These are phyloP conservation scores for Zoysia pacifica DNA, from an alignment of 176 grass and related monocot genomes.

Conservation along the genomic window DNA sequence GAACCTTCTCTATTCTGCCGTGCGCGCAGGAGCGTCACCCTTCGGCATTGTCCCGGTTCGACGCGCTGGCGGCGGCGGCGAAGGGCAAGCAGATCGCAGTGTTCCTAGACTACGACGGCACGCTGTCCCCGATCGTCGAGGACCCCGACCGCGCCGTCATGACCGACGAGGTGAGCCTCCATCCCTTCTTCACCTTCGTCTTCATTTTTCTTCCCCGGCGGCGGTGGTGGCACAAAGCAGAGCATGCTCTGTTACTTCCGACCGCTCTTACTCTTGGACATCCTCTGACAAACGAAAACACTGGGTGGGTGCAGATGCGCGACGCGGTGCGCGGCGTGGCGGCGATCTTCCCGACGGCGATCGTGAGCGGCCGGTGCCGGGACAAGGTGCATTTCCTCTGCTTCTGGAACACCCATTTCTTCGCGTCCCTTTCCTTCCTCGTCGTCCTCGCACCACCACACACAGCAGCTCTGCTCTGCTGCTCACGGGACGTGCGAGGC, in stretches of 20 bases:
- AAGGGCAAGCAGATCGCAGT: constrained; percentile 60
- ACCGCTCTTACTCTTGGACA: not conserved
- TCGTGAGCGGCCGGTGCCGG: constrained; percentile 69
- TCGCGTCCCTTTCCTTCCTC: not conserved
- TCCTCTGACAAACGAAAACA: no score
- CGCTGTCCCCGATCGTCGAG: constrained; percentile 80
- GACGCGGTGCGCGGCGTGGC: constrained; percentile 63
- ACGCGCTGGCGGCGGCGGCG: constrained; percentile 49
- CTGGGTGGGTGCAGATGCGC: constrained; percentile 53
- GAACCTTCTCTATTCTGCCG: not conserved
- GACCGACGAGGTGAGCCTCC: constrained; percentile 56
- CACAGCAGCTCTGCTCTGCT: no score
- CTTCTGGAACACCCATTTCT: not conserved
- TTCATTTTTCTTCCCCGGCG: no score
- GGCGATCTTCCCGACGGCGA: constrained; percentile 70
- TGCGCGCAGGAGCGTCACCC: constrained; percentile 56
- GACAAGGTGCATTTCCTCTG: constrained; percentile 56
- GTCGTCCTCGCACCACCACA: not conserved
- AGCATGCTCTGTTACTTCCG: constrained; percentile 9
- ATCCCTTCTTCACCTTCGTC: not conserved
- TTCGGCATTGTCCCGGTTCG: constrained; percentile 65
- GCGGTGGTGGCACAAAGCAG: not conserved
- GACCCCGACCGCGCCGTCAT: constrained; percentile 78
- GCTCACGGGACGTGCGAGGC: no score
- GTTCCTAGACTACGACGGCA: constrained; percentile 94